phyloP scores from a whole-genome alignment of 2,329 filamentous ascomycete genomes.

The Hymenoscyphus fructigenus region DNA sequence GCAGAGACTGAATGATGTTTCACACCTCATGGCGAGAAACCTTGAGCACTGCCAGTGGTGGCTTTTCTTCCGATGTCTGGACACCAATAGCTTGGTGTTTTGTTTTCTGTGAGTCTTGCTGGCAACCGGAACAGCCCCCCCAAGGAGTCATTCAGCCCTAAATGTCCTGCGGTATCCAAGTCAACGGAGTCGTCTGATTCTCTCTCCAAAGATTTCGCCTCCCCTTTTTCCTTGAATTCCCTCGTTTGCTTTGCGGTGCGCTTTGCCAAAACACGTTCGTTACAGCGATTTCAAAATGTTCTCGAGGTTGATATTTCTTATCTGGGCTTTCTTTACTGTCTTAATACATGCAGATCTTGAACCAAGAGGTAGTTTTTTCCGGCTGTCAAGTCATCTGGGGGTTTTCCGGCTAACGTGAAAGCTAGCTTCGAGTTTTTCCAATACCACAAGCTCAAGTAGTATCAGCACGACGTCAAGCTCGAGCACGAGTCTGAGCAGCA shows the following conservation, averaged over 20 bases:
- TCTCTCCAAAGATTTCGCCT: neutral
- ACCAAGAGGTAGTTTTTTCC: neutral
- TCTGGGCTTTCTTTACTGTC: neutral
- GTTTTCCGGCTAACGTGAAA: neutral
- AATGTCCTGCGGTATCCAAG: neutral
- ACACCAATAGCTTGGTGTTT: constrained; percentile 1
- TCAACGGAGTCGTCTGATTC: neutral
- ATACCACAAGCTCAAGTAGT: neutral
- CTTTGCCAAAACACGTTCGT: constrained; percentile 3
- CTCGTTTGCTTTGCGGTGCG: neutral
- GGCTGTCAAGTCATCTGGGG: neutral
- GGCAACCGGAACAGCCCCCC: neutral
- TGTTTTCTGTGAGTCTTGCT: neutral
- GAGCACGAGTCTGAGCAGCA: no score
- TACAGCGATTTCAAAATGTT: constrained; percentile 9
- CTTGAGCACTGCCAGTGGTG: constrained; percentile 5
- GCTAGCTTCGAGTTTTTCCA: constrained; percentile 2
- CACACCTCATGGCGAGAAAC: neutral
- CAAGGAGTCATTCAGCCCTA: constrained; percentile 4
- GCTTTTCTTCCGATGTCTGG: neutral
- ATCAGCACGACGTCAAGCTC: no score
- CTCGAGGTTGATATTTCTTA: neutral
- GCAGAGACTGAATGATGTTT: neutral
- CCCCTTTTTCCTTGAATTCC: neutral
- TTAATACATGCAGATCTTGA: neutral